Evolutionary conservation across 495 filamentous ascomycete species (phyloP).

Genomic region (Elaphomyces granulatus): DNA sequence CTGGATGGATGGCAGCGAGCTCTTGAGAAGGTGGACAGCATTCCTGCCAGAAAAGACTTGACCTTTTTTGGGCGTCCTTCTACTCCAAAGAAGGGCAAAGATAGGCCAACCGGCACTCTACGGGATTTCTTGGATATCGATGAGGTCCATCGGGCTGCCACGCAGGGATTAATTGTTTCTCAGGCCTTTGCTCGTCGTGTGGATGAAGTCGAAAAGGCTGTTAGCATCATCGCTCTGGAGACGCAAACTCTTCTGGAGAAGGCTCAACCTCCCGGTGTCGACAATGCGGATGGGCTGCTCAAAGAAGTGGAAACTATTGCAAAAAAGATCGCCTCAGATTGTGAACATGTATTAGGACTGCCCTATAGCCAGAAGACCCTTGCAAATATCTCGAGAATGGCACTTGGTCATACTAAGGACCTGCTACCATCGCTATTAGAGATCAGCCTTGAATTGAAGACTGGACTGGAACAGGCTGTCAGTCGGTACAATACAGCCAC

Average conservation of each 20-base stretch:
- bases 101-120: slow-evolving; percentile 35
- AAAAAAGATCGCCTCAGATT: slow-evolving; percentile 76
- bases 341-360: slow-evolving; percentile 60
- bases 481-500: slow-evolving; percentile 46
- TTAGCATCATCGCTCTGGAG: slow-evolving; percentile 37
- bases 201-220: slow-evolving; percentile 33
- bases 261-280: slow-evolving; percentile 15
- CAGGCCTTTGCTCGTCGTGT: slow-evolving; percentile 40
- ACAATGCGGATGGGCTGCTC: slow-evolving; percentile 42
- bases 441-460: slow-evolving; percentile 58
- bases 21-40: slow-evolving; percentile 43
- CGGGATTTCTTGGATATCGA: slow-evolving; percentile 57
- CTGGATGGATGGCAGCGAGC: slow-evolving; percentile 55
- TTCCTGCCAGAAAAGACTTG: slow-evolving; percentile 48
- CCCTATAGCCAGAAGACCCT: slow-evolving; percentile 55
- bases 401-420: slow-evolving; percentile 71
- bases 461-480: slow-evolving; percentile 50
- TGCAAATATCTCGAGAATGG: slow-evolving; percentile 71
- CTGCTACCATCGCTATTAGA: slow-evolving; percentile 68
- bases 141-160: slow-evolving; percentile 49
- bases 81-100: slow-evolving; percentile 24
- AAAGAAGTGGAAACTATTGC: slow-evolving; percentile 77
- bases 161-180: slow-evolving; percentile 29
- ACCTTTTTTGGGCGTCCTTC: slow-evolving; percentile 32
- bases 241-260: slow-evolving; percentile 39